Evolutionary conservation across 306 rosid genomes (phyloP).

Genomic region (Acacia acuminata): DNA sequence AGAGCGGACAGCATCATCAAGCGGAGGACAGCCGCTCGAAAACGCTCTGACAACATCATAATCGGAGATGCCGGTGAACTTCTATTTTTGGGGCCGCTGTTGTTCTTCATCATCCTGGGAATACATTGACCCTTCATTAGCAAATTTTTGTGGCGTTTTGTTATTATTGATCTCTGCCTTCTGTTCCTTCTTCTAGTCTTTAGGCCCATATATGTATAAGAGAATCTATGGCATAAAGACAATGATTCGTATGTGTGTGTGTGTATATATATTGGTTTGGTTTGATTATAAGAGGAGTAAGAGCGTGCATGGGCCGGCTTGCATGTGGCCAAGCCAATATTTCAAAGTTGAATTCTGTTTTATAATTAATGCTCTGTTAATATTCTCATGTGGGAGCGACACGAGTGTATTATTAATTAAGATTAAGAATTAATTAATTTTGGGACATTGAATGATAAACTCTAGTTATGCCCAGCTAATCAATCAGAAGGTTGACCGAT

Average conservation of each 20-base stretch:
- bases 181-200: neutral
- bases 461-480: too few relatives aligned
- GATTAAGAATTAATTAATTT: too few relatives aligned
- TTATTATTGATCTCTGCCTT: neutral
- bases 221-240: constrained; percentile 36
- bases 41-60: constrained; percentile 70
- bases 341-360: neutral
- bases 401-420: neutral
- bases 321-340: neutral
- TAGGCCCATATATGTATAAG: constrained; percentile 1
- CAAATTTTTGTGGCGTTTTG: constrained; percentile 30
- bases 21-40: constrained; percentile 82
- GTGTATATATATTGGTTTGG: neutral
- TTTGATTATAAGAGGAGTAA: neutral
- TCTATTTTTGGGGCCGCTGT: constrained; percentile 27
- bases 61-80: constrained; percentile 37
- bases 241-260: neutral
- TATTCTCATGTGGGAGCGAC: neutral
- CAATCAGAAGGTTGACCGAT: too few relatives aligned
- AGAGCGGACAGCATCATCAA: constrained; percentile 81
- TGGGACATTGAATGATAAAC: neutral
- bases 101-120: constrained; percentile 50
- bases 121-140: constrained; percentile 61
- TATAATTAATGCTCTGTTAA: neutral
- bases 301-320: neutral